Base-by-base conservation (phyloP, 2,329 filamentous ascomycete species). In the Pseudogymnoascus sp. region DNA sequence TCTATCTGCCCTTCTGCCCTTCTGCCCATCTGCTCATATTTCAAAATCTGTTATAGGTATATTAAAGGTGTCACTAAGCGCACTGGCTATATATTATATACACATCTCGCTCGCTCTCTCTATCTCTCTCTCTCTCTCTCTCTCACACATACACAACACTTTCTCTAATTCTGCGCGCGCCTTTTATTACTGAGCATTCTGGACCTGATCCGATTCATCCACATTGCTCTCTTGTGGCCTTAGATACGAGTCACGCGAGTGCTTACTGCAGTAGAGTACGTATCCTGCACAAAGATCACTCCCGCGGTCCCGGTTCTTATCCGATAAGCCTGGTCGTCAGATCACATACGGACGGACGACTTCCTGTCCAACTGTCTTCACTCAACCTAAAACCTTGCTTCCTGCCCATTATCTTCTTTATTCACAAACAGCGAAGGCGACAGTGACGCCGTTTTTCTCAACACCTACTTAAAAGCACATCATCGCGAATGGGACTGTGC, bases 401-500 rank as follows among this genome's bases (percentile, higher is more conserved):
- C 45, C 15, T 52, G 30, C 12, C 26, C 23, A 52, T 52, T 52
- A 52, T 30, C 9, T 30, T 52, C 45, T 30, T 52, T 52, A 52
- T 52, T 52, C 26, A 52, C 9, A 52, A 52, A 6, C 15, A 9
- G 45, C n/a, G 9, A 52, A 52, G 26, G 45, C 45, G 15, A 52
- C 23, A 30, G 45, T 23, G 15, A 18, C 45, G 26, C 26, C 23
- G 2, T 30, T 1, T 52, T 13, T 10, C 45, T 12, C 45, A 30
- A 30, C 45, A 52, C 30, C 45, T 2, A 15, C 10, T 30, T 18
- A 30, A 30, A 52, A 18, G 13, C n/a, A 30, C 21, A 52, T 52
- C 45, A 30, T 10, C 30, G 45, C 45, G 45, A 52, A 52, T 52
- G 45, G 26, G 45, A 52, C 45, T 52, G 45, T 52, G 45, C 45